Base-by-base conservation (phyloP, 2,329 filamentous ascomycete species). In the Colletotrichum higginsianum region DNA sequence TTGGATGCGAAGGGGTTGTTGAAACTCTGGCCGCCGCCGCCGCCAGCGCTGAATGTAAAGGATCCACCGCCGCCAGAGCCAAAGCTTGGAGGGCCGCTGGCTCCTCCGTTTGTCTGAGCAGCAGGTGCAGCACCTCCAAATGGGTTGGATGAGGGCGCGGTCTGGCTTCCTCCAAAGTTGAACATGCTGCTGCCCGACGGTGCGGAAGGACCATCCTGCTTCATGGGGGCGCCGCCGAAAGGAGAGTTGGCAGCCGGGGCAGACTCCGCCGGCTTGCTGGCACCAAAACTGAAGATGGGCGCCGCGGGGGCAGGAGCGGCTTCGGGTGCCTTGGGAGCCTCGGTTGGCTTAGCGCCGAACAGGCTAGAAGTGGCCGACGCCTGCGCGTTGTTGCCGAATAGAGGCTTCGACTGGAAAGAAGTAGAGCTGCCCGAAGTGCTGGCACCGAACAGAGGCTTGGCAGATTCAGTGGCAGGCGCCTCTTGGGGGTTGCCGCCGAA, bases 181-280 rank as follows among this genome's bases (percentile, higher is more conserved):
- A 83, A 81, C n/a, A 79, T 78, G 2, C 79, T 78, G 2, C 79
- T 74, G 6, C 77, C 72, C 15, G 78, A 75, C 11, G 76, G 72
- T 52, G 61, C 76, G 75, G 62, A 79, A 8, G 75, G 73, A 12
- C 73, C 73, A 42, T 75, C 65, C 68, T 86, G 82, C 73, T 85
- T 85, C 76, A 86, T 83, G 18, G 81, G 82, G 63, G 83, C 84
- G 42, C 82, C 82, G 60, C 79, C 81, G 74, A 87, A 86, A 71
- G 82, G 67, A 23, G 79, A 76, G 64, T 70, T 75, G 12, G 53
- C 12, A 13, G 53, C 53, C 15, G 53, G 53, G 6, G 76, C 84
- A 16, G 78, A 61, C 23, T 67, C 62, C 11, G 63, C 38, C 2
- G 77, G 68, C 63, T 80, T 80, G 58, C 75, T 73, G 18, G 74